Conservation (phyloP, 345 rosid species). For the Brassica nigra region DNA sequence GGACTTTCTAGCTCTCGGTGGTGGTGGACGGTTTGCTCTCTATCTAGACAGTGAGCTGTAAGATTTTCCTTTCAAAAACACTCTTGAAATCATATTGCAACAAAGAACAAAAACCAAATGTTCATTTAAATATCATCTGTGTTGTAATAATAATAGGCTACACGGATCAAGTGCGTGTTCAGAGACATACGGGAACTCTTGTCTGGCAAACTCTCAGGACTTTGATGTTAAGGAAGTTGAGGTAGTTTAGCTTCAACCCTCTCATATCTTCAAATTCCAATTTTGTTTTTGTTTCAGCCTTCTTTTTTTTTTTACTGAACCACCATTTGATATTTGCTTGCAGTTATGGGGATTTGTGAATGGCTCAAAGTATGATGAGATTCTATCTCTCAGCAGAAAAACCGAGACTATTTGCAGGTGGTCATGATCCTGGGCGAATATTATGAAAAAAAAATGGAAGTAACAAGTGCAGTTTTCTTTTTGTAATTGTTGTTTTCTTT, state of each 20-base stretch:
- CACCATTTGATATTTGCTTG: slow-evolving; percentile 2
- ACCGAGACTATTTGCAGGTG: slow-evolving; percentile 76
- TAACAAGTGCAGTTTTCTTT: neutral
- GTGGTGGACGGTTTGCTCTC: slow-evolving; percentile 93
- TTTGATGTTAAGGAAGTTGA: slow-evolving; percentile 91
- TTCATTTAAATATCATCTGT: neutral
- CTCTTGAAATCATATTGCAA: neutral
- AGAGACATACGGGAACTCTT: slow-evolving; percentile 89
- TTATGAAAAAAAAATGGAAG: neutral
- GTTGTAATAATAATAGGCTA: slow-evolving; percentile 46
- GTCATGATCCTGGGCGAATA: slow-evolving; percentile 38
- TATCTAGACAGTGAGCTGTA: slow-evolving; percentile 90
- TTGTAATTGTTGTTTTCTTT: slow-evolving; percentile 2
- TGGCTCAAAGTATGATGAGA: slow-evolving; percentile 82
- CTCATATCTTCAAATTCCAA: neutral
- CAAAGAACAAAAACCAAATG: neutral
- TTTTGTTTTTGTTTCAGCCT: neutral
- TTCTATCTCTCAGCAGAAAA: slow-evolving; percentile 65
- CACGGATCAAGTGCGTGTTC: slow-evolving; percentile 90
- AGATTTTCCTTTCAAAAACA: slow-evolving; percentile 38
- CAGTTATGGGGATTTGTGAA: slow-evolving; percentile 96
- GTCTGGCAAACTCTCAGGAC: slow-evolving; percentile 77
- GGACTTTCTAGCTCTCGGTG: slow-evolving; percentile 84
- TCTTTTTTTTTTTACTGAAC: neutral
- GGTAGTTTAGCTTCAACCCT: slow-evolving; percentile 49